These are phyloP conservation scores for Hypsizygus marmoreus DNA, from an alignment of 768 basidiomycete species.

Conservation along the genomic window DNA sequence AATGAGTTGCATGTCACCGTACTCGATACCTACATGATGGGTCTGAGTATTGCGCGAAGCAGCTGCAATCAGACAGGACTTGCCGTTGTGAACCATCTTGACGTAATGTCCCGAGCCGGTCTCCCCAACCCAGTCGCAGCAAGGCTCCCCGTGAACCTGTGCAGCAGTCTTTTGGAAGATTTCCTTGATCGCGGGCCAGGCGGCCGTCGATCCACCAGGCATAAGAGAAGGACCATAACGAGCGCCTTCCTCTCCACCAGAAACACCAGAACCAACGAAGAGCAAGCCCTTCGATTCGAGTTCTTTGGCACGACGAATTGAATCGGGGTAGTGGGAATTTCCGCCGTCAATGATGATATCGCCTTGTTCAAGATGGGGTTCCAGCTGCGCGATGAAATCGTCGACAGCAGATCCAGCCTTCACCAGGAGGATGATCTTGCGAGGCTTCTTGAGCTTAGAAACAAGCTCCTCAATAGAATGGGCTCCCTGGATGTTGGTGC, in stretches of 20 bases:
- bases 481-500: constrained; percentile 94
- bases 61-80: constrained; percentile 20
- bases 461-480: constrained; percentile 91
- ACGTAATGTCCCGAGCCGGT: constrained; percentile 97
- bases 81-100: constrained; percentile 99
- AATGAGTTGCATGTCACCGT: constrained; percentile 99
- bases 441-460: constrained; percentile 89
- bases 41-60: constrained; percentile 12
- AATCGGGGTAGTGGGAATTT: constrained; percentile 99
- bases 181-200: constrained; percentile 96
- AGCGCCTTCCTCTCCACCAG: constrained; percentile 99
- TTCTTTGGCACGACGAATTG: constrained; percentile 90
- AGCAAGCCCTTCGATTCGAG: constrained; percentile 93
- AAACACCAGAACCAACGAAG: constrained; percentile 98
- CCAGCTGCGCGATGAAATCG: constrained; percentile 88
- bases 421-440: constrained; percentile 98
- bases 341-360: constrained; percentile 99
- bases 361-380: constrained; percentile 87
- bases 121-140: constrained; percentile 99
- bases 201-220: constrained; percentile 94
- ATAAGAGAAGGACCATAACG: constrained; percentile 97
- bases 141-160: constrained; percentile 92
- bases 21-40: constrained; percentile 83
- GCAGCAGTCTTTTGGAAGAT: constrained; percentile 99
- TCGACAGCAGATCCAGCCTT: constrained; percentile 98